A percentile compares a stretch with the other conserved stretches of the same genome.
phyloP scores from a whole-genome alignment of 805 yeast genomes.

The Osmozyma mogii region DNA sequence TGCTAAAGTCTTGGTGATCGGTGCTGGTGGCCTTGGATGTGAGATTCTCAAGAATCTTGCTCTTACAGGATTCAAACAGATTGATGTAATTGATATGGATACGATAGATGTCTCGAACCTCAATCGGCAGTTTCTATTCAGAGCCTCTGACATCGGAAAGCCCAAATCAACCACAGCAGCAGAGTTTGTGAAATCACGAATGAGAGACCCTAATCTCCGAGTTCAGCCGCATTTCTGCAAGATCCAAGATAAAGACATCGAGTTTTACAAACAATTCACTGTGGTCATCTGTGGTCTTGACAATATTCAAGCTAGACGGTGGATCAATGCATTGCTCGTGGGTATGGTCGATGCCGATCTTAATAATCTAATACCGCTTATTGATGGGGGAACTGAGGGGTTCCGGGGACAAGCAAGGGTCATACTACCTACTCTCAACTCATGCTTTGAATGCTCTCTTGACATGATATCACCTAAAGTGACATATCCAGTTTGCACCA shows the following conservation, averaged over 20 bases:
- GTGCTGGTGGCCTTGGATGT: slow-evolving; percentile 84
- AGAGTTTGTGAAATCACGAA: slow-evolving; percentile 40
- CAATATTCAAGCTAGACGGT: slow-evolving; percentile 80
- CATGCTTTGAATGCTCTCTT: slow-evolving; percentile 90
- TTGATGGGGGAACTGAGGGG: slow-evolving; percentile 96
- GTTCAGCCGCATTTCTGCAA: slow-evolving; percentile 56
- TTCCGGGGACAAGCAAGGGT: slow-evolving; percentile 86
- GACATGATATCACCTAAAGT: slow-evolving; percentile 58
- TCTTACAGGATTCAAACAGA: slow-evolving; percentile 54
- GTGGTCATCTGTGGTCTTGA: slow-evolving; percentile 84
- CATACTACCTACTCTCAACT: slow-evolving; percentile 74
- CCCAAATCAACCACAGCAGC: slow-evolving; percentile 65
- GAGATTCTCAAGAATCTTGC: slow-evolving; percentile 70
- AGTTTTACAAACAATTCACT: slow-evolving; percentile 60
- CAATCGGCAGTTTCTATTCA: slow-evolving; percentile 68
- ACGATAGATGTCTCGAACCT: slow-evolving; percentile 70
- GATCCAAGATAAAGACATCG: slow-evolving; percentile 50
- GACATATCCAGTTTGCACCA: slow-evolving; percentile 86
- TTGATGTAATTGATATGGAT: slow-evolving; percentile 76
- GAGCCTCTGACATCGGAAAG: slow-evolving; percentile 52
- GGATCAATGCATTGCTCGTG: slow-evolving; percentile 70
- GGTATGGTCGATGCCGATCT: slow-evolving; percentile 48
- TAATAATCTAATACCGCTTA: slow-evolving; percentile 36
- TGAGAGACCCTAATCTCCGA: slow-evolving; percentile 26
- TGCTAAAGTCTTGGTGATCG: slow-evolving; percentile 40